These are phyloP conservation scores for Amorphotheca resinae DNA, from an alignment of 495 filamentous ascomycete species.

Conservation along the genomic window DNA sequence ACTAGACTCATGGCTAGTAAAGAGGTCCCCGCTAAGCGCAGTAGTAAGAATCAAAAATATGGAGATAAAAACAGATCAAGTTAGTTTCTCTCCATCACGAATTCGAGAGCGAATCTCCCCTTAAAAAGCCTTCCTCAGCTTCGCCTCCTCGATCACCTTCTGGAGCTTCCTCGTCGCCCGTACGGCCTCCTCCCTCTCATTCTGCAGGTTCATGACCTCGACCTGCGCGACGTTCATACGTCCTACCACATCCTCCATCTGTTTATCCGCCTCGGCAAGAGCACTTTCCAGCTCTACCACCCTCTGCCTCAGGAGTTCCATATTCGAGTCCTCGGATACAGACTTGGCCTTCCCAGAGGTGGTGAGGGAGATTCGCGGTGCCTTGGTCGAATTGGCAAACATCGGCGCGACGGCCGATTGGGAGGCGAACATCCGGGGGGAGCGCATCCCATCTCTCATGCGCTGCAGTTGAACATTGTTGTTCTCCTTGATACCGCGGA, in stretches of 20 bases:
- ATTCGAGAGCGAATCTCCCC: conserved; percentile 29
- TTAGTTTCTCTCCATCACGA: too few relatives aligned
- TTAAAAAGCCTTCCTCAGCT: conserved; percentile 33
- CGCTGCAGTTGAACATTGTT: conserved; percentile 69
- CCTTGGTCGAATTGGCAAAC: conserved; percentile 32
- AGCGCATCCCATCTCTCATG: conserved; percentile 31
- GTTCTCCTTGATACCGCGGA: conserved; percentile 58
- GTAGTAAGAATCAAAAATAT: too few relatives aligned
- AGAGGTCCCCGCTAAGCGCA: too few relatives aligned
- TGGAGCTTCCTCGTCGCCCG: conserved; percentile 70
- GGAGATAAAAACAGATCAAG: too few relatives aligned
- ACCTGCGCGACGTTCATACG: conserved; percentile 91
- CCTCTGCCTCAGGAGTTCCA: conserved; percentile 60
- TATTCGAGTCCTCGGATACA: conserved; percentile 36
- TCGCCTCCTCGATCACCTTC: conserved; percentile 34
- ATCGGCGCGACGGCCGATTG: conserved; percentile 56
- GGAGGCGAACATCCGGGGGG: conserved; percentile 31
- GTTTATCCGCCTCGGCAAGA: conserved; percentile 66
- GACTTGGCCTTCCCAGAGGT: conserved; percentile 27
- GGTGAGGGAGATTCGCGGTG: conserved; percentile 38
- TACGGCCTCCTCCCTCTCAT: conserved; percentile 81
- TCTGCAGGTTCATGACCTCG: conserved; percentile 83
- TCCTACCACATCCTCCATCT: conserved; percentile 90
- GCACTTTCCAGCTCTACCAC: conserved; percentile 74
- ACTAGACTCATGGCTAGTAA: too few relatives aligned